Base-by-base conservation (phyloP, 1,284 basidiomycete genomes). In the Meira miltonrushii region DNA sequence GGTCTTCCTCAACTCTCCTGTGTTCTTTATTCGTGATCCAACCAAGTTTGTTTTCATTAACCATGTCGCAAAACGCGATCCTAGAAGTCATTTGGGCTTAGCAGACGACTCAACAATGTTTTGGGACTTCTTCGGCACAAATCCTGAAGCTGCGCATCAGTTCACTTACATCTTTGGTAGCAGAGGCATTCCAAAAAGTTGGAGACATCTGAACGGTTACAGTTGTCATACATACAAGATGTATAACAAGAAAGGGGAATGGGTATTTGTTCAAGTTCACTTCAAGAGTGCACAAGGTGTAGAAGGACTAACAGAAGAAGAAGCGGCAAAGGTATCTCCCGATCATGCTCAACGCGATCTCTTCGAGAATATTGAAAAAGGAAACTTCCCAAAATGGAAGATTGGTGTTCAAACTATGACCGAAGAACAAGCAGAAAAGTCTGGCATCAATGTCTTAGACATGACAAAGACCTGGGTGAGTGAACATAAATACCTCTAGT, bases 351-450 rank as follows among this genome's bases (percentile, higher is more conserved):
- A 68, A 41, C 61, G 66, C 55, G 71, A 75, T 55, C 54, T 75
- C 19, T 75, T 62, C 46, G 58, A 72, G 15, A 58, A 72, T 17
- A 77, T 77, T 49, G 67, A 69, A 41, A 39, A 55, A 0, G 74
- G 72, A 13, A 64, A 71, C 17, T 73, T 61, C 60, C 75, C 75
- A 23, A 69, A 69, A 50, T 77, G 73, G 73, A 66, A 67, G 23
- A 65, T 74, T 55, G 62, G 64, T 53, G 65, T 64, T 43, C 69
- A 71, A 61, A 58, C 65, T 49, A 70, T 70, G 68, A 67, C 63
- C 38, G 55, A 63, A 9, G 53, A 59, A 6, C 59, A 72, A 28
- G 63, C 68, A 2, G 46, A 57, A 12, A 46, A 28, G 15, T 60
- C 57, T 12, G 58, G 63, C 9, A 61, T 65, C 61, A 65, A 67